Evolutionary conservation across 169 alveolate genomes (phyloP).

Genomic region (Plasmodium sp.): DNA sequence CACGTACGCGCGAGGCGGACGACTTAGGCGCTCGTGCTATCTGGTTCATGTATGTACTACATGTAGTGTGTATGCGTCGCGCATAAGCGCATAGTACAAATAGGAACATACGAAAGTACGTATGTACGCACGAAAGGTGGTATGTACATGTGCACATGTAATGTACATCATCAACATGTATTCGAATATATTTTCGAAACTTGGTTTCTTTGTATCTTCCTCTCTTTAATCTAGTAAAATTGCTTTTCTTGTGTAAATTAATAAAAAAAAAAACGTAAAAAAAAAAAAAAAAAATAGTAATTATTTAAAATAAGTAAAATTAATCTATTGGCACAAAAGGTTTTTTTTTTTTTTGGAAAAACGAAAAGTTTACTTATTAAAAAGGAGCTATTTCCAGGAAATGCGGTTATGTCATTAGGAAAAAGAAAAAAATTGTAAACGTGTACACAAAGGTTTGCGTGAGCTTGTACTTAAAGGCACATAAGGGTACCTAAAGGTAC

Average conservation of each 20-base stretch:
- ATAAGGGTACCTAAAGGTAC: background rate
- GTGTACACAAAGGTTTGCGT: background rate
- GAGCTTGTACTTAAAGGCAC: background rate
- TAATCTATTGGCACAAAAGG: slow-evolving; percentile 15
- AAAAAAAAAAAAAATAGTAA: background rate
- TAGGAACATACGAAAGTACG: background rate
- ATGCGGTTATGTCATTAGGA: background rate
- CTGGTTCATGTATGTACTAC: background rate
- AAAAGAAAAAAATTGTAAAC: background rate
- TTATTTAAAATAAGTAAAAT: slow-evolving; percentile 1
- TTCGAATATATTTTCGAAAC: slow-evolving; percentile 56
- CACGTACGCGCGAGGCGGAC: background rate
- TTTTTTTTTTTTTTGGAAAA: background rate
- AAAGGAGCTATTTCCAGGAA: background rate
- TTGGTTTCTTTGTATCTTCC: slow-evolving; percentile 38
- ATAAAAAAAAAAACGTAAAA: slow-evolving; percentile 2
- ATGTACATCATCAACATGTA: slow-evolving; percentile 5
- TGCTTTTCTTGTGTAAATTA: background rate
- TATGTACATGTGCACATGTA: background rate
- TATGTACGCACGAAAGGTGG: background rate
- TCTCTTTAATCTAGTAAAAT: slow-evolving; percentile 44
- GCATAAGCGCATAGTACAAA: background rate
- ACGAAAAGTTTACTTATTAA: background rate
- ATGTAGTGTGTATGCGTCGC: background rate
- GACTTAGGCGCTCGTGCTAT: background rate